Conservation (phyloP, 2,329 filamentous ascomycete species). For the Rutstroemia sp. region DNA sequence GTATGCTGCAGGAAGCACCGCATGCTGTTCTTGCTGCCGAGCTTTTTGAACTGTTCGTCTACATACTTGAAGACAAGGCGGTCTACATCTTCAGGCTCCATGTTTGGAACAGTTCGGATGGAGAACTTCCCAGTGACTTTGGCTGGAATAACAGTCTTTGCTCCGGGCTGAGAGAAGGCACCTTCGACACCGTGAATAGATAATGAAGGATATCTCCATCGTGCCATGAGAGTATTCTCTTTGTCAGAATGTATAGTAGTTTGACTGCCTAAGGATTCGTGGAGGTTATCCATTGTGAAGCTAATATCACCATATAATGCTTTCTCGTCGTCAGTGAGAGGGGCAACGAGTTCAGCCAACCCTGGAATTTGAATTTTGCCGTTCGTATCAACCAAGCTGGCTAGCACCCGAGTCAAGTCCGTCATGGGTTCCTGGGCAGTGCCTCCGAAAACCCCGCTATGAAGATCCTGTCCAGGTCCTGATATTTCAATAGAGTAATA, state of each 20-base stretch:
- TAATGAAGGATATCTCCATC: conserved; percentile 91
- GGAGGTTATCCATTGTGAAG: conserved; percentile 93
- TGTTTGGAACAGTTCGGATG: conserved; percentile 93
- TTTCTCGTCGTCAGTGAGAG: conserved; percentile 79
- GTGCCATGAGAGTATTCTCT: conserved; percentile 86
- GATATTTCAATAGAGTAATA: conserved; percentile 93
- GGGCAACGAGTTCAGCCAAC: conserved; percentile 85
- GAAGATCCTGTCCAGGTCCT: conserved; percentile 86
- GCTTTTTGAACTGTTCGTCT: conserved; percentile 74
- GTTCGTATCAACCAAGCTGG: conserved; percentile 75
- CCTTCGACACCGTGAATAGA: conserved; percentile 94
- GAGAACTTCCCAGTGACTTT: conserved; percentile 98
- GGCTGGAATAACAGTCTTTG: conserved; percentile 97
- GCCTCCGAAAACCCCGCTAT: conserved; percentile 95
- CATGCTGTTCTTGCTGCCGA: conserved; percentile 86
- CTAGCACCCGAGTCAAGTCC: conserved; percentile 77
- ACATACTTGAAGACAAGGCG: conserved; percentile 77
- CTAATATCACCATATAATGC: conserved; percentile 81
- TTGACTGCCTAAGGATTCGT: conserved; percentile 83
- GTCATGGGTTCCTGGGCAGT: conserved; percentile 98
- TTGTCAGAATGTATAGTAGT: conserved; percentile 85
- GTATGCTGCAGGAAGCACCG: conserved; percentile 78
- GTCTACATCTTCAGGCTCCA: conserved; percentile 90
- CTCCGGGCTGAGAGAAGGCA: conserved; percentile 85
- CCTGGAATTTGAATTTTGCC: conserved; percentile 95